Conservation (phyloP, 2,329 filamentous ascomycete genomes). For the Phaeosphaeriaceae sp. region DNA sequence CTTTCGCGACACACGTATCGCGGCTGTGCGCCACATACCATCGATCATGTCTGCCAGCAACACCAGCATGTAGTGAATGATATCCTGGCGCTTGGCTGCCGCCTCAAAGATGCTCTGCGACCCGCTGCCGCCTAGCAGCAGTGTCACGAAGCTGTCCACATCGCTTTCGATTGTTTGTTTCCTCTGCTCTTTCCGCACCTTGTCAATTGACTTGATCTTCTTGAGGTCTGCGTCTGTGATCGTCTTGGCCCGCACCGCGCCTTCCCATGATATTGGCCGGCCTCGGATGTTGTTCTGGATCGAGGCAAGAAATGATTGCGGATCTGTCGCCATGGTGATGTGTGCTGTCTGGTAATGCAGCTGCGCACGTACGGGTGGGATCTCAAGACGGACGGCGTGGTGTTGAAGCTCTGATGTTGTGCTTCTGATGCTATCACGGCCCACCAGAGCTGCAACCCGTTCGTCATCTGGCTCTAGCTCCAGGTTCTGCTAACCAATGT, state of each 20-base stretch:
- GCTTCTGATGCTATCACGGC: constrained; percentile 39
- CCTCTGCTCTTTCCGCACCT: constrained; percentile 90
- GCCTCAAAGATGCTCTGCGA: constrained; percentile 79
- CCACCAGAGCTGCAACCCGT: constrained; percentile 36
- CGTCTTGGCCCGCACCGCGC: constrained; percentile 89
- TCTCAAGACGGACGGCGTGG: constrained; percentile 1
- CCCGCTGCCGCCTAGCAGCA: constrained; percentile 75
- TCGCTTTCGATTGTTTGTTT: constrained; percentile 82
- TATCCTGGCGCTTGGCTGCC: constrained; percentile 83
- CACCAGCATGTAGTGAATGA: constrained; percentile 94
- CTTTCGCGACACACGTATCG: not conserved
- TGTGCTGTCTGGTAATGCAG: constrained; percentile 1
- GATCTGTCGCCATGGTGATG: constrained; percentile 82
- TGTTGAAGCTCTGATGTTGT: constrained; percentile 35
- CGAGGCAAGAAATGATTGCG: constrained; percentile 84
- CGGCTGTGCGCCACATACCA: constrained; percentile 60
- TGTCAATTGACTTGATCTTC: constrained; percentile 96
- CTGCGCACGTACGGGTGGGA: not conserved
- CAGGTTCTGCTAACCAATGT: not conserved
- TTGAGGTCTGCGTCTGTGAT: constrained; percentile 93
- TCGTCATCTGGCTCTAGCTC: constrained; percentile 41
- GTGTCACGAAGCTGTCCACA: constrained; percentile 76
- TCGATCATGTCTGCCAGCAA: constrained; percentile 86
- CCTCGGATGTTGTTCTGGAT: constrained; percentile 97
- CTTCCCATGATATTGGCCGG: constrained; percentile 96